Conservation (phyloP, 2,329 filamentous ascomycete species). For the Tolypocladium cylindrosporum region DNA sequence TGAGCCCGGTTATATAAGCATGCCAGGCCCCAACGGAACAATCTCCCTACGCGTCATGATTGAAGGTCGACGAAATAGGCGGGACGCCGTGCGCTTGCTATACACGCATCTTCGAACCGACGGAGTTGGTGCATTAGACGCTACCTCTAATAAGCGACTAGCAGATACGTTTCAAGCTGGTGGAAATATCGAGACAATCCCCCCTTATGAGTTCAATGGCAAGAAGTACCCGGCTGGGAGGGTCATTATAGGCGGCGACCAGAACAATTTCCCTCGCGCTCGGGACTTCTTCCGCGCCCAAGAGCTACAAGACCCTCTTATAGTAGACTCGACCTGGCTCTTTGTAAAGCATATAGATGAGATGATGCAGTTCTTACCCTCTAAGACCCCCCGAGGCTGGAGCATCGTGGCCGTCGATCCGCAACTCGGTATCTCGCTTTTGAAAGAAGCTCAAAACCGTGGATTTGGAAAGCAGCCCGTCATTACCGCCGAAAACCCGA, state of each 20-base stretch:
- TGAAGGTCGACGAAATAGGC: constrained; percentile 7
- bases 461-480: not conserved
- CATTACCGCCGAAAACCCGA: too few relatives aligned
- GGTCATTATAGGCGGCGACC: constrained; percentile 9
- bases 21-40: constrained; percentile 22
- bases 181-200: constrained; percentile 28
- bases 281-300: constrained; percentile 18
- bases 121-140: constrained; percentile 20
- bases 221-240: constrained; percentile 11
- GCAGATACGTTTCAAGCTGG: constrained; percentile 8
- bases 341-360: constrained; percentile 14
- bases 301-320: constrained; percentile 21
- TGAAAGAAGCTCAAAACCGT: constrained; percentile 8
- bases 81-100: constrained; percentile 15
- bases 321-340: constrained; percentile 18
- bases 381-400: constrained; percentile 13
- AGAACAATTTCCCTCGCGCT: constrained; percentile 1
- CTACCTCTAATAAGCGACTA: not conserved
- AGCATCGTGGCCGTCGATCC: constrained; percentile 11
- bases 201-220: constrained; percentile 15
- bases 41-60: constrained; percentile 22
- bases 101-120: constrained; percentile 19
- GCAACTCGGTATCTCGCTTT: constrained; percentile 9
- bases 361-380: constrained; percentile 15
- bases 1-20: constrained; percentile 25